Base-by-base conservation (phyloP, 1,284 basidiomycete genomes). In the Cerrena zonata region DNA sequence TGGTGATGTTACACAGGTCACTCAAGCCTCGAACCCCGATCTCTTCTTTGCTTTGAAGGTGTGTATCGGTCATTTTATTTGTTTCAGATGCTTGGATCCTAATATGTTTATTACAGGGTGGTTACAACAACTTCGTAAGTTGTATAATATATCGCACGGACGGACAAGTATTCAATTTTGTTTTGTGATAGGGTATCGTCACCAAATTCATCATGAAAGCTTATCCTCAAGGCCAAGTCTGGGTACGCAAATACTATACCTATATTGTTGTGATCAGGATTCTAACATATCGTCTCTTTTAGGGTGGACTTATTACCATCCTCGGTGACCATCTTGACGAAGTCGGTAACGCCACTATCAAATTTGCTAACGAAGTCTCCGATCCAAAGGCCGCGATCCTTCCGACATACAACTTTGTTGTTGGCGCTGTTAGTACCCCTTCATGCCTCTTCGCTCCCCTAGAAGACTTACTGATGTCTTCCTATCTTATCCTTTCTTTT, bases 51-150 rank as follows among this genome's bases (percentile, higher is more conserved):
- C 65, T n/a, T 53, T 75, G 39, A 69, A 66, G 65, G 74, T 75
- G 53, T 61, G 39, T 30, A 23, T n/a, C 26, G 25, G 30, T 13
- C 42, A 27, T 4, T 37, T 23, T 41, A 27, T 18, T 21, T 22
- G 11, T 49, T 21, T 34, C 23, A 23, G 45, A 13, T 18, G 51
- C 22, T 21, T 30, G n/a, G n/a, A 10, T n/a, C 34, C 34, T 36
- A 10, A 36, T n/a, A 36, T n/a, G n/a, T 27, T 25, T 52, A 45
- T 25, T 15, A 27, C 44, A 81, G 78, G 80, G 80, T 38, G 78
- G 80, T 15, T 66, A 72, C 55, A 83, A 84, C 55, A 84, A 83
- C 58, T 83, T 80, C 53, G 82, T 80, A 50, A 51, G 76, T 66
- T 5, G 42, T 4, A 2, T 4, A 37, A 36, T 25, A 12, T 40